Evolutionary conservation across 768 basidiomycete genomes (phyloP), one percentile per base, ranked within the genome.

Genomic region (Termitomyces sp.): DNA sequence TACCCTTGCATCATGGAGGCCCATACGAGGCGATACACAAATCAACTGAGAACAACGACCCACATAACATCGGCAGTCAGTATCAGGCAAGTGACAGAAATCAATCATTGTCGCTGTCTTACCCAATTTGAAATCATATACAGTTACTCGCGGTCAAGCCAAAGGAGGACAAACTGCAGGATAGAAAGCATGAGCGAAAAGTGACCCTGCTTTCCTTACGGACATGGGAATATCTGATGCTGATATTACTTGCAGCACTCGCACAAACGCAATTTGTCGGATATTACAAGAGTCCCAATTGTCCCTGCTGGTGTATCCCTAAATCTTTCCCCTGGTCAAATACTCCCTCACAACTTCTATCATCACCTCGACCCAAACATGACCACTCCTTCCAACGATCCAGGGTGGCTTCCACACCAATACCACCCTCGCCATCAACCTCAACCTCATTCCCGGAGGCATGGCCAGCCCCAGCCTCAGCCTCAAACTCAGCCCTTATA

Each of bases 1-100:
- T 76, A 7, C 68, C 75, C 16, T 70, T 86, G 57, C 89, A 91
- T 64, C 88, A 91, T 60, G 74, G 73, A 31, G 85, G 88, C 0
- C 88, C 88, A n/a, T 92, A 91, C 62, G 87, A 91, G 63, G 86
- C 79, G 2, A 76, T 80, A 38, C 65, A 66, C 36, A 72, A 66
- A 41, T 61, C 73, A 38, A 45, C 57, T 15, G 58, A 61, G 33
- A 50, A 56, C 29, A 54, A 46, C 9, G 59, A 61, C 20, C 63
- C 66, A 52, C 62, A 66, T 42, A 69, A 68, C 33, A 54, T 61
- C 31, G 64, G 60, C 23, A 60, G 57, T 38, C 56, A 61, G 41
- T 61, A 63, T 51, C 54, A 60, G 53, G 64, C 58, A 38, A 25
- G 54, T 0, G 22, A 31, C 31, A 35, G 13, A 27, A 23, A 25